Conservation (phyloP, 2,329 filamentous ascomycete genomes). For the Gremmenia infestans region DNA sequence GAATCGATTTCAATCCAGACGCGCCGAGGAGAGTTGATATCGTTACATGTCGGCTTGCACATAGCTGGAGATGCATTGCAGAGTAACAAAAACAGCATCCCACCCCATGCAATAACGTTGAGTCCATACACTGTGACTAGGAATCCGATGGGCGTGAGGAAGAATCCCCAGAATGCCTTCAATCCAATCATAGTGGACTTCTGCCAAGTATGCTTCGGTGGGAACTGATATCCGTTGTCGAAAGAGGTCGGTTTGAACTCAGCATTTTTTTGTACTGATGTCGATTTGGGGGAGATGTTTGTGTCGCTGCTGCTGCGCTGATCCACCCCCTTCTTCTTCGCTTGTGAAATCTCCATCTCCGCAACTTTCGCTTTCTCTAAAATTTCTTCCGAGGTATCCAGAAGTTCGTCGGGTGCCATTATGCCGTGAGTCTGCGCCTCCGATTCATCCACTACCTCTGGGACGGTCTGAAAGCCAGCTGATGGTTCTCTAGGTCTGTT, state of each 20-base stretch:
- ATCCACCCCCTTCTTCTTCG: slow-evolving; percentile 6
- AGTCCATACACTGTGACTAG: slow-evolving; percentile 73
- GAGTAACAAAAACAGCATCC: slow-evolving; percentile 82
- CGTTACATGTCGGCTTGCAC: slow-evolving; percentile 65
- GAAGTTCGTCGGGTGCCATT: slow-evolving; percentile 4
- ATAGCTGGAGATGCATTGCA: slow-evolving; percentile 70
- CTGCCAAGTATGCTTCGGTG: slow-evolving; percentile 54
- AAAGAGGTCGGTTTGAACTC: slow-evolving; percentile 37
- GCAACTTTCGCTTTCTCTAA: slow-evolving; percentile 3
- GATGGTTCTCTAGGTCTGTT: slow-evolving; percentile 8
- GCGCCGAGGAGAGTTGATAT: slow-evolving; percentile 70
- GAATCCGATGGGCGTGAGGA: slow-evolving; percentile 70
- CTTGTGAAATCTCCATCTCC: slow-evolving; percentile 4
- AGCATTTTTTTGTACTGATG: slow-evolving; percentile 9
- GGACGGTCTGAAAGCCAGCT: slow-evolving; percentile 18
- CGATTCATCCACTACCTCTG: slow-evolving; percentile 19
- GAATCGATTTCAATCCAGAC: slow-evolving; percentile 83
- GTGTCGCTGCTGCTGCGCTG: slow-evolving; percentile 21
- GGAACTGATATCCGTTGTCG: slow-evolving; percentile 62
- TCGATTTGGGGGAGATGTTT: slow-evolving; percentile 13
- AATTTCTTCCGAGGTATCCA: neutral
- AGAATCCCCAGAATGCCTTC: slow-evolving; percentile 65
- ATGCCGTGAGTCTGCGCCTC: slow-evolving; percentile 5
- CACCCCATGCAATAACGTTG: slow-evolving; percentile 83
- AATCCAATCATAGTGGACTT: slow-evolving; percentile 54